These are phyloP conservation scores for Verbena officinalis DNA, from an alignment of 257 asterid species.

Conservation along the genomic window DNA sequence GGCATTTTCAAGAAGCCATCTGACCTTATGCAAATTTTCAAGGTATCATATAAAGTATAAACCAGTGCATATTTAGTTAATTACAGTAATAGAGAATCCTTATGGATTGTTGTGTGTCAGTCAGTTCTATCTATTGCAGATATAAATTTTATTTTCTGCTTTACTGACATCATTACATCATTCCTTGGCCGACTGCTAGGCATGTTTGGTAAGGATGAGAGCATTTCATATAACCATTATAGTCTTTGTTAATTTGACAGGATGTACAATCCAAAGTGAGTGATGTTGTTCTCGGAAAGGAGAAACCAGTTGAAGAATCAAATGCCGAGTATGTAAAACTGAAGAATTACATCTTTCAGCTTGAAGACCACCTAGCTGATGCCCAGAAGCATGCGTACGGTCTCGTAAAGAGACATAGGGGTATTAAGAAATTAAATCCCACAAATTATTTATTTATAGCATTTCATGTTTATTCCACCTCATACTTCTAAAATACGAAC, in stretches of 20 bases:
- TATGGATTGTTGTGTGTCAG: conserved; percentile 10
- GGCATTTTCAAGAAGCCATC: conserved; percentile 71
- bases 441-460: background rate
- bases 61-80: conserved; percentile 3
- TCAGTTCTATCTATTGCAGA: background rate
- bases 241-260: conserved; percentile 38
- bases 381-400: conserved; percentile 85
- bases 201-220: background rate
- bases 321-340: conserved; percentile 72
- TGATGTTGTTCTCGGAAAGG: conserved; percentile 83
- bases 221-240: conserved; percentile 1
- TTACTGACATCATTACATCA: background rate
- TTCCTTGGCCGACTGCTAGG: background rate
- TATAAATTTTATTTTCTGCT: conserved; percentile 5
- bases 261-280: conserved; percentile 79
- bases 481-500: background rate
- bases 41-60: conserved; percentile 40
- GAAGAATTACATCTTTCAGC: conserved; percentile 69
- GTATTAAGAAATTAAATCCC: conserved; percentile 25
- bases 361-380: conserved; percentile 77
- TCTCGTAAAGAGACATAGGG: conserved; percentile 82
- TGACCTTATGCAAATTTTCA: conserved; percentile 66
- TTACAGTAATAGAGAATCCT: conserved; percentile 6
- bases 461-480: background rate
- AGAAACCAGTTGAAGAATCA: conserved; percentile 79